These are phyloP conservation scores for Bothia castanella DNA, from an alignment of 1,284 basidiomycete species.

Conservation along the genomic window DNA sequence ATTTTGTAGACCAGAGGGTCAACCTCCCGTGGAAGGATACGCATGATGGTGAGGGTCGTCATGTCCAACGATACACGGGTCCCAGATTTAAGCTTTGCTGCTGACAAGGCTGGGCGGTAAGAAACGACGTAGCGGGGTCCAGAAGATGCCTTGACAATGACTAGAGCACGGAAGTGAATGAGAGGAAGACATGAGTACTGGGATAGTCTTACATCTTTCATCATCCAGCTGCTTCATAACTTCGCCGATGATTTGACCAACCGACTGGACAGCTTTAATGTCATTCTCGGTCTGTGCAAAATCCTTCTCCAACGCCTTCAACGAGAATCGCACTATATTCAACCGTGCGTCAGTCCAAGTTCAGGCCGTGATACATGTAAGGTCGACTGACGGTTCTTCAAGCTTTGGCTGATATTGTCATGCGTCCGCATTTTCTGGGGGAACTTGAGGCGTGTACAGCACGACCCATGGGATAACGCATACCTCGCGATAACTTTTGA, in stretches of 20 bases:
- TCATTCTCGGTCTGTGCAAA: slow-evolving; percentile 98
- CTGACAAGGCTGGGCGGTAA: slow-evolving; percentile 90
- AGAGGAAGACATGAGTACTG: neutral
- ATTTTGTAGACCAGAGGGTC: slow-evolving; percentile 99
- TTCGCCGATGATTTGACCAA: slow-evolving; percentile 99
- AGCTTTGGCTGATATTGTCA: slow-evolving; percentile 73
- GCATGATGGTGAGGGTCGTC: slow-evolving; percentile 99
- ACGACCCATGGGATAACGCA: slow-evolving; percentile 8
- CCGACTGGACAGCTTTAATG: slow-evolving; percentile 98
- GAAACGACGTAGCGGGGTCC: slow-evolving; percentile 99
- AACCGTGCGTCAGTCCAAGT: slow-evolving; percentile 1
- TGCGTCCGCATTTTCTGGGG: slow-evolving; percentile 87
- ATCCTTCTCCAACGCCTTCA: slow-evolving; percentile 85
- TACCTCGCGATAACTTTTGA: slow-evolving; percentile 67
- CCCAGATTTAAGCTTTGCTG: slow-evolving; percentile 88
- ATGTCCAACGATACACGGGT: slow-evolving; percentile 98
- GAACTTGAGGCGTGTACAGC: slow-evolving; percentile 10
- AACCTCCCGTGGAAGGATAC: slow-evolving; percentile 95
- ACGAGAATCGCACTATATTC: slow-evolving; percentile 67
- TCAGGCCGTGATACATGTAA: neutral
- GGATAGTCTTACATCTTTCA: slow-evolving; percentile 77
- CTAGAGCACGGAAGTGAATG: slow-evolving; percentile 40
- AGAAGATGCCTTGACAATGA: slow-evolving; percentile 98
- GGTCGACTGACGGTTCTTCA: slow-evolving; percentile 75
- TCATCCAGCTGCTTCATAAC: slow-evolving; percentile 99